A percentile compares a stretch with the other conserved stretches of the same genome.
Evolutionary conservation across 306 rosid species (phyloP).

Genomic region (Boehmeria nivea): DNA sequence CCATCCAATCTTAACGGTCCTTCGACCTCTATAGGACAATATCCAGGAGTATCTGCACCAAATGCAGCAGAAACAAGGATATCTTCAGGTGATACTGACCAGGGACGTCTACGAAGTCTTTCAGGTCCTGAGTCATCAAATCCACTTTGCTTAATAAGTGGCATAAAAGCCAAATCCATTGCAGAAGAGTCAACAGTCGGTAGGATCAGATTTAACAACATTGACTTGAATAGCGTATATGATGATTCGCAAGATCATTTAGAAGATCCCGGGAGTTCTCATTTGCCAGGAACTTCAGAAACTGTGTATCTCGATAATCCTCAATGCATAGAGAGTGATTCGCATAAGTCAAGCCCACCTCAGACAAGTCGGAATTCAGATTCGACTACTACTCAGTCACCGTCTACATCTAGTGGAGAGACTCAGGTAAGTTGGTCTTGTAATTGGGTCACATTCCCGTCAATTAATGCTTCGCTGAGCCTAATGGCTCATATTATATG

Average conservation of each 20-base stretch:
- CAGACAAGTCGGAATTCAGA: constrained; percentile 61
- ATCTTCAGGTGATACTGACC: constrained; percentile 13
- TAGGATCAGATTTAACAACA: constrained; percentile 37
- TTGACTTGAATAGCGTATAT: constrained; percentile 54
- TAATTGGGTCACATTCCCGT: too few relatives aligned
- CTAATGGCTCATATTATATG: too few relatives aligned
- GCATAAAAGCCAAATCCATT: constrained; percentile 26
- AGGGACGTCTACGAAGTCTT: neutral
- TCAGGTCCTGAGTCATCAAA: constrained; percentile 23
- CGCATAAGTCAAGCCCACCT: constrained; percentile 56
- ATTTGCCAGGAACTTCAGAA: constrained; percentile 25
- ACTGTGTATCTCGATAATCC: constrained; percentile 31
- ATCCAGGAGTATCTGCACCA: constrained; percentile 23
- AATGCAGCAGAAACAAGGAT: constrained; percentile 26
- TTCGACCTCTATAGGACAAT: constrained; percentile 26
- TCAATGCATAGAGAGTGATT: constrained; percentile 29
- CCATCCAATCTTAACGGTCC: constrained; percentile 19
- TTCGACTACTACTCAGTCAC: constrained; percentile 63
- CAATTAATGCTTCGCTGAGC: neutral
- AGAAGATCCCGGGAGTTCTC: constrained; percentile 35
- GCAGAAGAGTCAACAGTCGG: constrained; percentile 22
- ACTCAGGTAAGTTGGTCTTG: constrained; percentile 55
- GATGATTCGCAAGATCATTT: constrained; percentile 36
- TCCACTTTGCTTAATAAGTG: constrained; percentile 21
- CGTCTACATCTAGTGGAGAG: constrained; percentile 70